Conservation (phyloP, 345 rosid genomes). For the Hypericum perforatum region DNA sequence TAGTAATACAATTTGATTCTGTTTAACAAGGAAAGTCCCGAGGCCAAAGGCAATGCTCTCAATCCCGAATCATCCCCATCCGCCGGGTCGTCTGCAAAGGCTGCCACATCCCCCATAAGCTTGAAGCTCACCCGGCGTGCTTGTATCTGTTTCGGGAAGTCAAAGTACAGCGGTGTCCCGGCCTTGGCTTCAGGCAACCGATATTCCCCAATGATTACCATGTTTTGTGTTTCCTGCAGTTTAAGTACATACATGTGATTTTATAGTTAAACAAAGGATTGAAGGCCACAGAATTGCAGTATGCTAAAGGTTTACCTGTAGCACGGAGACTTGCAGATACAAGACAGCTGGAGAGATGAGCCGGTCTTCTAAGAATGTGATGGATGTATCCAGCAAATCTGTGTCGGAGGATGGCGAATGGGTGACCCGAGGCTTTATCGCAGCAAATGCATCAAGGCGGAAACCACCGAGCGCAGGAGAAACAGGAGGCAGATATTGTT, state of each 20-base stretch:
- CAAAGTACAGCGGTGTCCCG: constrained; percentile 77
- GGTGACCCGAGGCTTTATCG: constrained; percentile 65
- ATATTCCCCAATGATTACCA: constrained; percentile 73
- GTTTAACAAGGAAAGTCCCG: constrained; percentile 60
- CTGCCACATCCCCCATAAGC: constrained; percentile 73
- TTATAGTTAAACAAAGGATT: not conserved
- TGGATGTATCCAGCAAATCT: constrained; percentile 47
- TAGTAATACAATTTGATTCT: constrained; percentile 64
- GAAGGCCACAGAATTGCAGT: not conserved
- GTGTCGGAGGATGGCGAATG: constrained; percentile 70
- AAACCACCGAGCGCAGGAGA: constrained; percentile 78
- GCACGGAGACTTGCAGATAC: constrained; percentile 68
- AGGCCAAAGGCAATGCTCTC: constrained; percentile 37
- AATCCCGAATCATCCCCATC: constrained; percentile 52
- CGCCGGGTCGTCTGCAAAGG: constrained; percentile 61
- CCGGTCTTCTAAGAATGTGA: constrained; percentile 63
- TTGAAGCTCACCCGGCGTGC: constrained; percentile 45
- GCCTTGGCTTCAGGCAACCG: constrained; percentile 68
- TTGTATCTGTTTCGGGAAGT: constrained; percentile 62
- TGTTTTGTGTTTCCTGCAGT: constrained; percentile 54
- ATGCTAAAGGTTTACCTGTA: constrained; percentile 43
- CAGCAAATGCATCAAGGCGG: constrained; percentile 72
- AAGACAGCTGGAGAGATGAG: constrained; percentile 70
- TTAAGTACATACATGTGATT: constrained; percentile 3
- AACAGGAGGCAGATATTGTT: constrained; percentile 65